Base-by-base conservation (phyloP, 495 filamentous ascomycete species). In the Penicillium taxi region DNA sequence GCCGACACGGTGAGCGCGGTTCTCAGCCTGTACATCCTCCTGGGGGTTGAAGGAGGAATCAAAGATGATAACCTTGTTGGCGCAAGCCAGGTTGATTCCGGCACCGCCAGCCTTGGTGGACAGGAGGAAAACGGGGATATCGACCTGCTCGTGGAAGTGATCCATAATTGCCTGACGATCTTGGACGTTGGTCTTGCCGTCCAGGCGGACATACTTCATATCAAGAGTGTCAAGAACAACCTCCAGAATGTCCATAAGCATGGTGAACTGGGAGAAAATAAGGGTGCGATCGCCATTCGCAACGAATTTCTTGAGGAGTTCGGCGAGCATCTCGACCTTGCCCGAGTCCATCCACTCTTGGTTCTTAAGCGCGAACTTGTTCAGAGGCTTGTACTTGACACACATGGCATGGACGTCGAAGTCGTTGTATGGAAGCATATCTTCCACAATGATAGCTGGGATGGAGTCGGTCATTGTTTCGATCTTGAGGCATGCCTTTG, bases 31-130 rank as follows among this genome's bases (percentile, higher is more conserved):
- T 1, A 91, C 73, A 52, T 98, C 91, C 39, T 96, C 88, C 56
- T 98, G 91, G 0, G 91, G 91, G 48, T 98, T 98, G 61, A 96
- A 96, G 19, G 75, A 81, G 34, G 82, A 84, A 59, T 98, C 91
- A 53, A 96, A 96, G 51, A 98, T 90, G 56, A 98, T 76, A 42
- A 98, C 89, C 67, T 94, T 96, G 64, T 96, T 96, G 2, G 91
- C 93, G 26, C 80, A 84, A 9, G 86, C 86, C 21, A 98, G 58
- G 60, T 98, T 98, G 63, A 98, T 94, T 11, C 91, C 91, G 2
- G 89, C 86, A 23, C 91, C 91, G 13, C 91, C 91, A 6, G 91
- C 87, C 41, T 85, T 90, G 5, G 91, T 98, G 1, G 84, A 90
- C 1, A 98, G 72, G 22, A 98, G 72, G 61, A 98, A 98, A 2